phyloP scores from a whole-genome alignment of 1,284 basidiomycete species.

The Microstroma glucosiphilum region DNA sequence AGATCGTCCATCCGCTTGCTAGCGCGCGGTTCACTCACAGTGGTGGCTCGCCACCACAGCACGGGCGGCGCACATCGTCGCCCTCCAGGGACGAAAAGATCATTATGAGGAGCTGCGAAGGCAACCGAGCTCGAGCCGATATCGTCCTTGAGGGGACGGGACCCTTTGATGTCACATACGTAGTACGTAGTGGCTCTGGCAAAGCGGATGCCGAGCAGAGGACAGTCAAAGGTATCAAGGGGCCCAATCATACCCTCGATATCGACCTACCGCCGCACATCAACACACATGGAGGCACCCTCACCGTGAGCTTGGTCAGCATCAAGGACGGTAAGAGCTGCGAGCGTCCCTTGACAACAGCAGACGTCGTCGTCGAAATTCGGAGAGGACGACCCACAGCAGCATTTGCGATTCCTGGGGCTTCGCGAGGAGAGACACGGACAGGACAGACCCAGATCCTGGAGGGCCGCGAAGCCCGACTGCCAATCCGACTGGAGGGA shows the following conservation, averaged over 20 bases:
- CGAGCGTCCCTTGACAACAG: slow-evolving; percentile 67
- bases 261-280: slow-evolving; percentile 53
- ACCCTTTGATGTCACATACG: slow-evolving; percentile 45
- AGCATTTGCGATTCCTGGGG: slow-evolving; percentile 65
- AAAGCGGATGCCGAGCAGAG: slow-evolving; percentile 18
- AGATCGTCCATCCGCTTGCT: slow-evolving; percentile 46
- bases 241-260: slow-evolving; percentile 40
- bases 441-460: slow-evolving; percentile 61
- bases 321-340: slow-evolving; percentile 86
- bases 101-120: slow-evolving; percentile 45
- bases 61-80: slow-evolving; percentile 9
- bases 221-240: slow-evolving; percentile 37
- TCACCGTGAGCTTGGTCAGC: slow-evolving; percentile 73
- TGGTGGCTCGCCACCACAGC: not conserved
- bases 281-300: slow-evolving; percentile 66
- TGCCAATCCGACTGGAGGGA: slow-evolving; percentile 48
- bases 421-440: slow-evolving; percentile 53
- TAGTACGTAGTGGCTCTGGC: slow-evolving; percentile 19
- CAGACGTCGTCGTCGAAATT: slow-evolving; percentile 82
- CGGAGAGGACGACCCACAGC: slow-evolving; percentile 78
- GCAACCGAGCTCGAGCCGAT: slow-evolving; percentile 36
- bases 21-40: slow-evolving; percentile 31
- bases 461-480: slow-evolving; percentile 64
- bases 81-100: slow-evolving; percentile 18
- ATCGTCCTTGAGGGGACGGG: slow-evolving; percentile 40